Evolutionary conservation across 768 basidiomycete species (phyloP), one percentile per base, ranked within the genome.

Genomic region (Xanthoconium stramineum): DNA sequence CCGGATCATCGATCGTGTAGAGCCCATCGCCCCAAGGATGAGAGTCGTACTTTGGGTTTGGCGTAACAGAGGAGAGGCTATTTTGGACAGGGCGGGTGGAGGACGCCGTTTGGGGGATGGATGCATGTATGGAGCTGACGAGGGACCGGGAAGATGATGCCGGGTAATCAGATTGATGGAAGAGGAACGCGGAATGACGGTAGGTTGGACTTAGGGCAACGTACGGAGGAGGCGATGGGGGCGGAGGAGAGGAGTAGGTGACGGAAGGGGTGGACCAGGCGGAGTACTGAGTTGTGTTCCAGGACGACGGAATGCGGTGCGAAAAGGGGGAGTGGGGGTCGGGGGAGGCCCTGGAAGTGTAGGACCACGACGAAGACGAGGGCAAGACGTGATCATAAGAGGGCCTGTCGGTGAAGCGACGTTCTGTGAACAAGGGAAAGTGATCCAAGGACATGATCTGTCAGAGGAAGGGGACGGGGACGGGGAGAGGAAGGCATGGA

Each of bases 1-100:
- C 68, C 50, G 71, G 61, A 57, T 71, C 65, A 60, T 71, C 69
- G 53, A 71, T 61, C 19, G 72, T 68, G 47, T 72, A 71, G 47
- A 73, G 65, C 62, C 62, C 68, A 44, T 65, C 58, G 57, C 67
- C 67, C 70, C 70, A 71, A 0, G 61, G 52, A 37, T 71, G 58
- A 17, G 64, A 32, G 58, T 67, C 66, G 13, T 60, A 69, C 54
- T 70, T 69, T 29, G 52, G 51, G 13, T 58, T 40, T 4, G 24
- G 33, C 19, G 47, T 2, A 12, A 61, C 46, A 5, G 69, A 61
- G 45, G 69, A 40, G 8, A 62, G 42, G 47, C 30, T 44, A 38
- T 58, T 61, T 43, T 68, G 69, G 28, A 40, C 1, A 1, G 37
- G 1, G 14, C 70, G 66, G 24, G 54, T 0, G 30, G 56, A 62